Evolutionary conservation across 176 grass and related monocot genomes (phyloP), one percentile per base, ranked within the genome.

Genomic region (Thinopyrum elongatum): DNA sequence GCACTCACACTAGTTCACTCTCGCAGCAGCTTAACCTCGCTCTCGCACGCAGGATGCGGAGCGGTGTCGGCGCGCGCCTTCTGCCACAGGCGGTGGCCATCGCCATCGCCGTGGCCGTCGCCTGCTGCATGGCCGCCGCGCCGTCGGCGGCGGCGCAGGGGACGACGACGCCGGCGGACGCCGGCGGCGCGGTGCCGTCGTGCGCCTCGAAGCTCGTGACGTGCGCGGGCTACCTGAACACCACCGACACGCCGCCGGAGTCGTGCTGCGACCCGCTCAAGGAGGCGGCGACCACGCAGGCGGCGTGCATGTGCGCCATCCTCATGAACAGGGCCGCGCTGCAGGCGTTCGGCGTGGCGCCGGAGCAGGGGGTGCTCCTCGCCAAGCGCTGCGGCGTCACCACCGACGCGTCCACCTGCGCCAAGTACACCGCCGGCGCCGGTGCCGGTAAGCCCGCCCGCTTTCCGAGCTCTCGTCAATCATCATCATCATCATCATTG

Each of bases 141-240:
- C 35, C 35, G 22, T 19, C 25, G 5, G 6, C 25, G 5, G 6
- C 25, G 6, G 87, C 80, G 64, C 63, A 79, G 36, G 74, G 29
- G 22, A 21, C 71, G 29, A 26, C 19, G 42, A 15, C 70, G 63
- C 35, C 16, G 6, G 38, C 12, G 5, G 38, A 9, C 2, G 64
- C 19, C 7, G 30, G 1, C 4, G 57, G 38, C 22, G 86, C 55
- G 36, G 33, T 91, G 47, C 91, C 91, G 49, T 70, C 82, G 73
- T 97, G 94, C 91, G 91, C 49, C 34, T 47, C 89, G 14, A 94
- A 75, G 62, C 82, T 97, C 60, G 53, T 46, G 15, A 31, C 87
- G n/a, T 97, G 94, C 82, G 75, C 34, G 12, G 81, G 10, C 17
- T 97, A 92, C 92, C 84, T 97, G 19, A 97, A 97, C 91, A 47